Conservation (phyloP, 805 yeast genomes). For the Ogataea minuta region DNA sequence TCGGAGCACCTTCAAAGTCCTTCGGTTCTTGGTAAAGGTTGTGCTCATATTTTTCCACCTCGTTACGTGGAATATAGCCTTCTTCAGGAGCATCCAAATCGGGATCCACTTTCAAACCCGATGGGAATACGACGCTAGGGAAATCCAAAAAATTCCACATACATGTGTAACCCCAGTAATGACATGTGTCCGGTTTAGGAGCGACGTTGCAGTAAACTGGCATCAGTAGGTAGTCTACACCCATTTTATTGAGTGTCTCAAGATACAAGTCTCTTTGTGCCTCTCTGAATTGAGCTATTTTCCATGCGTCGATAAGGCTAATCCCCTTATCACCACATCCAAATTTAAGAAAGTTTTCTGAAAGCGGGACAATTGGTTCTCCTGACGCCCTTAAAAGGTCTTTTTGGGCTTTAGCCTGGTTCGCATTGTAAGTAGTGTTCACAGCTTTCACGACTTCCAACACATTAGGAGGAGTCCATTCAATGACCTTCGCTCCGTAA, state of each 20-base stretch:
- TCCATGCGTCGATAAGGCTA: constrained; percentile 47
- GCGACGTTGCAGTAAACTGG: constrained; percentile 69
- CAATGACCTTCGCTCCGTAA: constrained; percentile 54
- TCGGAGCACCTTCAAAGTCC: constrained; percentile 45
- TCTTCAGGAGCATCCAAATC: constrained; percentile 22
- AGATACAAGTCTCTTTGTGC: constrained; percentile 49
- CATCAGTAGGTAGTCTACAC: constrained; percentile 57
- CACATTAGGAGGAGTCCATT: constrained; percentile 53
- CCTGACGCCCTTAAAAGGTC: constrained; percentile 53
- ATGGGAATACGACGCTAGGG: constrained; percentile 60
- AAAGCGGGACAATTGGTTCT: constrained; percentile 59
- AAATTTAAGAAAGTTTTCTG: constrained; percentile 48
- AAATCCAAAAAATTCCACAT: constrained; percentile 67
- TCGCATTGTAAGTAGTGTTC: constrained; percentile 51
- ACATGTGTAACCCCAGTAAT: constrained; percentile 74
- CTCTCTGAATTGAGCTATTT: constrained; percentile 50
- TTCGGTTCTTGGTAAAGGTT: constrained; percentile 29
- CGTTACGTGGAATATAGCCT: constrained; percentile 19
- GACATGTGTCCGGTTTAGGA: constrained; percentile 54
- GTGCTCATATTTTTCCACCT: constrained; percentile 34
- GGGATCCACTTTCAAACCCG: constrained; percentile 50
- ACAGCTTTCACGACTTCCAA: constrained; percentile 55
- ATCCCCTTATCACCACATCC: constrained; percentile 53
- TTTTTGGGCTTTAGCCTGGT: constrained; percentile 55
- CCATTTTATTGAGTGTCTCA: constrained; percentile 45